Base-by-base conservation (phyloP, 805 yeast genomes). In the Saccharomyces cerevisiae region DNA sequence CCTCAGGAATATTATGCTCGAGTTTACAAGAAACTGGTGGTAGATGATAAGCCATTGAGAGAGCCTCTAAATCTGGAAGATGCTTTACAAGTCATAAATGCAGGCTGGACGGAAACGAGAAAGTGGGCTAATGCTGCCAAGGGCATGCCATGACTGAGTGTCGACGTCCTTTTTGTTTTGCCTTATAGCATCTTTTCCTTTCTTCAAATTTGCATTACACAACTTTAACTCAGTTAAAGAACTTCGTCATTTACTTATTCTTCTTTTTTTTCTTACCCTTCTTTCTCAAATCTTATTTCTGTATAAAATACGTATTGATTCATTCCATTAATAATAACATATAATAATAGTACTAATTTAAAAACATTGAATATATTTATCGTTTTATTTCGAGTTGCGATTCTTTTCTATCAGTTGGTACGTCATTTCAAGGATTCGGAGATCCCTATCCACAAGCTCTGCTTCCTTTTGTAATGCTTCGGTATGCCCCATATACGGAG, bases 91-190 rank as follows among this genome's bases (percentile, higher is more conserved):
- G 79, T 91, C 26, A 78, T 91, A 46, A 83, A 88, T 62, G 80
- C 86, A 3, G 97, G 97, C 21, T 91, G 98, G 98, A 77, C 79
- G 14, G 84, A 82, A 56, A 82, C 82, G 24, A 89, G 84, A 51
- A 80, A 82, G 59, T 91, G 94, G 92, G 85, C 80, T 55, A 71
- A 75, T 32, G 79, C 79, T 6, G 70, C 75, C 1, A 70, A 67
- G 24, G 76, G 75, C n/a, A 51, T 63, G 50, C 57, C 62, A 47
- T 60, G 50, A 52, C 46, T 32, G 49, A 32, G 27, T 11, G 28
- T 28, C n/a, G 17, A 10, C 24, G 6, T 10, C 22, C 4, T 17
- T 17, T 36, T 17, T 3, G 26, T 11, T 3, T 10, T 14, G n/a
- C 36, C n/a, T 27, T 32, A n/a, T 24, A 22, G 27, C n/a, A 21